Percentiles rank a stretch among this genome's conserved stretches.
Evolutionary conservation across 306 rosid genomes (phyloP).

Genomic region (Trifolium repens): DNA sequence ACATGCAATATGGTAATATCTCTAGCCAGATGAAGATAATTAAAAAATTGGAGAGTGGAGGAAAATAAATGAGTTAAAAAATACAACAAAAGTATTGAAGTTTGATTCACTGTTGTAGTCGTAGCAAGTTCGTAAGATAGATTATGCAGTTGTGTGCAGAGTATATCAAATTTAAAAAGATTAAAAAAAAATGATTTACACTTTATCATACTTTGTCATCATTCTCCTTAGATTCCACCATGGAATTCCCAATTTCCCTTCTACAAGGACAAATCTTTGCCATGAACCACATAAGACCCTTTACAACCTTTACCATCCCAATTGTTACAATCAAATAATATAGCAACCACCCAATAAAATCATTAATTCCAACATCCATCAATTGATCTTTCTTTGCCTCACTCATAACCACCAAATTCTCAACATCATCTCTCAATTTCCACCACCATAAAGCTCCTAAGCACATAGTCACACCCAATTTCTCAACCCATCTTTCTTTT

Average conservation of each 20-base stretch:
- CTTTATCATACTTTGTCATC: slow-evolving; percentile 58
- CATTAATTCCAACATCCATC: slow-evolving; percentile 54
- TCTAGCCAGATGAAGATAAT: neutral
- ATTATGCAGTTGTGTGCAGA: neutral
- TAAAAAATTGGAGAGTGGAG: neutral
- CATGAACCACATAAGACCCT: slow-evolving; percentile 54
- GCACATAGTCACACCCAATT: slow-evolving; percentile 56
- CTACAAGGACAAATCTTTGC: slow-evolving; percentile 43
- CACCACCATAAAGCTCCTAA: slow-evolving; percentile 79
- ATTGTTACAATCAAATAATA: slow-evolving; percentile 68
- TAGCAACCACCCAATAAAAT: slow-evolving; percentile 67
- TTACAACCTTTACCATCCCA: slow-evolving; percentile 67
- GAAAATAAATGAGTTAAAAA: neutral
- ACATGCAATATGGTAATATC: neutral
- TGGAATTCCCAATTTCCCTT: slow-evolving; percentile 37
- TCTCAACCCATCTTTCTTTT: slow-evolving; percentile 62
- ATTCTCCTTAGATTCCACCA: slow-evolving; percentile 26
- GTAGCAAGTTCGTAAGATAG: no score
- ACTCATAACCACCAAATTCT: slow-evolving; percentile 62
- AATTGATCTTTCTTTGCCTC: slow-evolving; percentile 60
- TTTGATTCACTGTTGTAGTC: no score
- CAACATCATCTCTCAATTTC: slow-evolving; percentile 78
- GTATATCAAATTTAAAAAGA: neutral
- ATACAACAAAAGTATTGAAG: neutral
- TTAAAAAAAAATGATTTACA: slow-evolving; percentile 24